Conservation (phyloP, 805 yeast genomes). For the Metschnikowia shivogae region DNA sequence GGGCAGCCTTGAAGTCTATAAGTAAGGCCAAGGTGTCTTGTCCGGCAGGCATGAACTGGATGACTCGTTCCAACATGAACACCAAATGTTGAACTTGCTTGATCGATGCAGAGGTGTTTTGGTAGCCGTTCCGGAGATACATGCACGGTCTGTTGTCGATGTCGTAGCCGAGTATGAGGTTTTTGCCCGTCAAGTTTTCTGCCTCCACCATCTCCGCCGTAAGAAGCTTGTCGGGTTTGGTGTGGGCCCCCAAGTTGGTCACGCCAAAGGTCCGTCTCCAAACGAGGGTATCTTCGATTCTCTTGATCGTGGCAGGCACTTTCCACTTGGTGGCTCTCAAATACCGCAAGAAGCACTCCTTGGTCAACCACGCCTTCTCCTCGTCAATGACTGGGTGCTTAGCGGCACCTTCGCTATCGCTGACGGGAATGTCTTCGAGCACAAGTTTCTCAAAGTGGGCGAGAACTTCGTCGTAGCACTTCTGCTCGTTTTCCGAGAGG, state of each 20-base stretch:
- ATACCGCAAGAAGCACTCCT: constrained; percentile 51
- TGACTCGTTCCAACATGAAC: constrained; percentile 52
- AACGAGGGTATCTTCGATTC: constrained; percentile 43
- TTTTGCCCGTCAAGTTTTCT: constrained; percentile 53
- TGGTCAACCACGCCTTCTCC: constrained; percentile 45
- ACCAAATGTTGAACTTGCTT: constrained; percentile 55
- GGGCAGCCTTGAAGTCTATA: constrained; percentile 51
- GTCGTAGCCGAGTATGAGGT: constrained; percentile 52
- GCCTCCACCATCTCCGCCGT: constrained; percentile 41
- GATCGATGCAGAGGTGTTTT: constrained; percentile 49
- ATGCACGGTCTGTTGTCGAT: constrained; percentile 50
- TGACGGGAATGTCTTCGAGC: constrained; percentile 26
- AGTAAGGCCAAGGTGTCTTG: constrained; percentile 52
- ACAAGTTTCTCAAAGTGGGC: constrained; percentile 27
- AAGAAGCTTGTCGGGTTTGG: constrained; percentile 27
- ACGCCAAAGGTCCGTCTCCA: constrained; percentile 57
- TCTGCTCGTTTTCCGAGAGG: constrained; percentile 28
- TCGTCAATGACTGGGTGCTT: constrained; percentile 26
- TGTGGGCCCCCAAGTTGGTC: constrained; percentile 25
- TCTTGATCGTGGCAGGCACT: constrained; percentile 37
- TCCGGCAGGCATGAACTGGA: constrained; percentile 54
- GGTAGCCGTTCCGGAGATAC: constrained; percentile 50
- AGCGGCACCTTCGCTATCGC: constrained; percentile 22
- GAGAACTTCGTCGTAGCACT: constrained; percentile 28
- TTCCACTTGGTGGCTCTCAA: constrained; percentile 53